Percentiles rank a stretch among this genome's conserved stretches.
These are phyloP conservation scores for Croton laevigatus DNA, from an alignment of 441 rosid genomes.

Conservation along the genomic window DNA sequence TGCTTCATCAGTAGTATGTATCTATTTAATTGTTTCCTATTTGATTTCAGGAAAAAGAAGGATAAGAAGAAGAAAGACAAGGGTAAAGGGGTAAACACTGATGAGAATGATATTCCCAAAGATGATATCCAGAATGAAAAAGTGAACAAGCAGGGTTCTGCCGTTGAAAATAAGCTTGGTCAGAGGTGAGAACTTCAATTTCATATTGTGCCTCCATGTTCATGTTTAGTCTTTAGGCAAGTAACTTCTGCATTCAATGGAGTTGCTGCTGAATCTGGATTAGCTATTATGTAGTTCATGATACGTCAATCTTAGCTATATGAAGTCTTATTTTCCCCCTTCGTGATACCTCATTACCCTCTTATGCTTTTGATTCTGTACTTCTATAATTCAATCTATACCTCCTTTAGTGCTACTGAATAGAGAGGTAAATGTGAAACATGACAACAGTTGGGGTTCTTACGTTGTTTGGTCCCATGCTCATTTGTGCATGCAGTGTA, in stretches of 20 bases:
- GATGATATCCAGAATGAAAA: conserved; percentile 36
- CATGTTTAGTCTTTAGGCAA: no score
- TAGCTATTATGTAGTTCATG: no score
- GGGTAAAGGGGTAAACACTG: conserved; percentile 26
- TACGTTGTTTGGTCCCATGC: background rate
- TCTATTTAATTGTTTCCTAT: conserved; percentile 22
- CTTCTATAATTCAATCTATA: background rate
- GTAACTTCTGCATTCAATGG: no score
- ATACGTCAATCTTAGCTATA: background rate
- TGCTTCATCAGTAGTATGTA: background rate
- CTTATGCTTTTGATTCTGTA: background rate
- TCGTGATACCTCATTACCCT: background rate
- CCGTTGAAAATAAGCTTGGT: conserved; percentile 25
- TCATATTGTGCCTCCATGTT: no score
- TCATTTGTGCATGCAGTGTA: background rate
- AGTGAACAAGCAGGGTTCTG: conserved; percentile 33
- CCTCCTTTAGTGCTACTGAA: background rate
- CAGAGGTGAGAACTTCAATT: conserved; percentile 32
- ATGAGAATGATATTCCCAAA: conserved; percentile 17
- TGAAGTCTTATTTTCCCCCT: background rate
- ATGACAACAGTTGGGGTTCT: background rate
- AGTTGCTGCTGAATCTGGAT: no score
- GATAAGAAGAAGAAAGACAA: conserved; percentile 49
- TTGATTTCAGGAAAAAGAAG: conserved; percentile 55
- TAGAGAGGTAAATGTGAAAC: background rate